Evolutionary conservation across 352 stramenopile species (phyloP).

Genomic region (Globisporangium sylvaticum): DNA sequence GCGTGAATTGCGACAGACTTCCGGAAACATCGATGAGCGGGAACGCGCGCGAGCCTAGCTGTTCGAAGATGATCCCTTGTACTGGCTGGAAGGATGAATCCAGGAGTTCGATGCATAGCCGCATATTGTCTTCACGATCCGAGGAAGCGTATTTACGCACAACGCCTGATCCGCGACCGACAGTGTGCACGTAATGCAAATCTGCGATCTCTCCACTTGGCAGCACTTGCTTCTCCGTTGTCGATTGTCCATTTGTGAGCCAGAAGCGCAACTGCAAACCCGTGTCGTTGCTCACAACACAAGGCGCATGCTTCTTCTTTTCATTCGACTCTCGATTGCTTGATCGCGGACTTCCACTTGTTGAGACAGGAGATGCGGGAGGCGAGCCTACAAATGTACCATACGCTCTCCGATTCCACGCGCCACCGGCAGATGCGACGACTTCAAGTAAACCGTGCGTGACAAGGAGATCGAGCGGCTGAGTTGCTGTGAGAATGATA

Average conservation of each 20-base stretch:
- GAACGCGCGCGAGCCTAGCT: slow-evolving; percentile 63
- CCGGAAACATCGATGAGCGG: slow-evolving; percentile 49
- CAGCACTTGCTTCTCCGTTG: slow-evolving; percentile 33
- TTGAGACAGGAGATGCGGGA: slow-evolving; percentile 12
- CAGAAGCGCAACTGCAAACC: slow-evolving; percentile 65
- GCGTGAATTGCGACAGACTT: slow-evolving; percentile 46
- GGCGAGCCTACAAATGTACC: slow-evolving; percentile 13
- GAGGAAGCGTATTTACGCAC: slow-evolving; percentile 65
- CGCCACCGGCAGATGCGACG: slow-evolving; percentile 65
- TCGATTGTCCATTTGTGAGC: slow-evolving; percentile 48
- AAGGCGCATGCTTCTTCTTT: slow-evolving; percentile 53
- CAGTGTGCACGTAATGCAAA: slow-evolving; percentile 62
- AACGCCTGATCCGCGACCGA: slow-evolving; percentile 55
- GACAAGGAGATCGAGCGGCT: slow-evolving; percentile 68
- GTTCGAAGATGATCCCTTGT: slow-evolving; percentile 80
- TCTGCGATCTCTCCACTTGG: slow-evolving; percentile 44
- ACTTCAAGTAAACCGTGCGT: slow-evolving; percentile 79
- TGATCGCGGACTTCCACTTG: slow-evolving; percentile 1
- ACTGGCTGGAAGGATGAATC: slow-evolving; percentile 63
- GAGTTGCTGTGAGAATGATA: slow-evolving; percentile 63
- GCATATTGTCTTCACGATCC: slow-evolving; percentile 52
- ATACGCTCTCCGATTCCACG: slow-evolving; percentile 48
- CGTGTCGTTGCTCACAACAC: slow-evolving; percentile 77
- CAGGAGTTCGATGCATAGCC: slow-evolving; percentile 57
- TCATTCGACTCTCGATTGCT: slow-evolving; percentile 23